Conservation (phyloP, 1,284 basidiomycete species). For the Rhodotorula sp. region DNA sequence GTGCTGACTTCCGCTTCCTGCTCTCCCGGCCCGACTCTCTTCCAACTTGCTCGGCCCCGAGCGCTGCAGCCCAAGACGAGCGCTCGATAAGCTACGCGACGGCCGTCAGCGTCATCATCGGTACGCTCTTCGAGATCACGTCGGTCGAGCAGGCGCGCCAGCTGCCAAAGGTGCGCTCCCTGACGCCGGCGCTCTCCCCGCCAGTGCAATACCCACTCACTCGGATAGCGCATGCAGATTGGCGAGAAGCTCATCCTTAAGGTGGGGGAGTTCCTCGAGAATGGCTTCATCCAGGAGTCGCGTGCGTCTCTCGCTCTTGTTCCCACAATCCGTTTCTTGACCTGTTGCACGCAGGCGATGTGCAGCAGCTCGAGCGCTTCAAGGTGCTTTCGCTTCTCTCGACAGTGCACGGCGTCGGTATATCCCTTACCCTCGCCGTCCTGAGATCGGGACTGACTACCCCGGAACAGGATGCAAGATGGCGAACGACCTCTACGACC, state of each 20-base stretch:
- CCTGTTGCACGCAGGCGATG: not conserved
- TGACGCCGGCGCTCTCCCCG: not conserved
- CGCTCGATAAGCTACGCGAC: slow-evolving; percentile 36
- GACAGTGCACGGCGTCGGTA: slow-evolving; percentile 67
- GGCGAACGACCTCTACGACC: slow-evolving; percentile 5
- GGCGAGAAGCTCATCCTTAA: slow-evolving; percentile 49
- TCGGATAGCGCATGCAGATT: slow-evolving; percentile 1
- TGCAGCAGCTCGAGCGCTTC: not conserved
- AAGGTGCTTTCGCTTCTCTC: not conserved
- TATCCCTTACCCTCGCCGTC: not conserved
- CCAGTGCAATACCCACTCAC: no score
- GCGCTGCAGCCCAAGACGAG: slow-evolving; percentile 2
- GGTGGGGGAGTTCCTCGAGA: slow-evolving; percentile 65
- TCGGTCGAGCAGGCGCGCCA: slow-evolving; percentile 31
- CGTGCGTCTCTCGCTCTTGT: slow-evolving; percentile 61
- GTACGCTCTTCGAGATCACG: slow-evolving; percentile 37
- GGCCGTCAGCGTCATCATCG: slow-evolving; percentile 39
- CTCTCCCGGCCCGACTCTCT: not conserved
- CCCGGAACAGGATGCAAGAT: not conserved
- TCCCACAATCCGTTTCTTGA: slow-evolving; percentile 53
- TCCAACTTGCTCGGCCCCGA: not conserved
- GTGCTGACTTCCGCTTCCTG: no score
- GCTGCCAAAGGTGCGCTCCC: slow-evolving; percentile 20
- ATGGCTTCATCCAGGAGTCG: slow-evolving; percentile 63
- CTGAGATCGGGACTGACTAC: not conserved